Evolutionary conservation across 805 yeast species (phyloP), one percentile per base, ranked within the genome.

Genomic region (Suhomyces sp.): DNA sequence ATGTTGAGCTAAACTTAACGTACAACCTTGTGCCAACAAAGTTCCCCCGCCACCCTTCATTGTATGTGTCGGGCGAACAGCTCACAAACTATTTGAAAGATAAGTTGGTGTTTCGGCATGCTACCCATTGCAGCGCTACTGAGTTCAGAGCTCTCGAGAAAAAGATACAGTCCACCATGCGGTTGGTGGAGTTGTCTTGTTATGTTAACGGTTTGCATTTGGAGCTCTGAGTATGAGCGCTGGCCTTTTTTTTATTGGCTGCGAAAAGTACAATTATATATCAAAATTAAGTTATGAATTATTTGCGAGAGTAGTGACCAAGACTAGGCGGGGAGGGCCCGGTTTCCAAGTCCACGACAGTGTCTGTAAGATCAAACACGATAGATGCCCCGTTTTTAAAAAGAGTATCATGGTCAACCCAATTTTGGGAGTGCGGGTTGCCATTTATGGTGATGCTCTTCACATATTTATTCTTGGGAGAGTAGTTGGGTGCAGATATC

Each of bases 371-470:
- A 45, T 57, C 53, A 57, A 60, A 56, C 43, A 57, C 60, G 19
- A 61, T 46, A 15, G 48, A 13, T 3, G 67, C 68, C n/a, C 69
- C 72, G 31, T 63, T 55, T 7, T 54, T 46, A 54, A 71, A 69
- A 5, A 71, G 31, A 31, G 64, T 67, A 6, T 57, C 62, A 44
- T 71, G 75, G 13, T 57, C 59, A 22, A 71, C 49, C 73, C 73
- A 71, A 51, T 66, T 68, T 53, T 68, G 54, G 10, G 46, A 43
- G 56, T 62, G 55, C 1, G 47, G 46, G 8, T 59, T 33, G 3
- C 75, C 75, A 51, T 69, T 66, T 17, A 72, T 52, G 17, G 57
- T 57, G 13, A 71, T 65, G 4, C 59, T 54, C 50, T 67, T 61
- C 13, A 72, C 65, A 45, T 67, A 73, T 43, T 58, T 55, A 31